Evolutionary conservation across 2,329 filamentous ascomycete genomes (phyloP), one percentile per base, ranked within the genome.

Genomic region (Penicillium sclerotiorum): DNA sequence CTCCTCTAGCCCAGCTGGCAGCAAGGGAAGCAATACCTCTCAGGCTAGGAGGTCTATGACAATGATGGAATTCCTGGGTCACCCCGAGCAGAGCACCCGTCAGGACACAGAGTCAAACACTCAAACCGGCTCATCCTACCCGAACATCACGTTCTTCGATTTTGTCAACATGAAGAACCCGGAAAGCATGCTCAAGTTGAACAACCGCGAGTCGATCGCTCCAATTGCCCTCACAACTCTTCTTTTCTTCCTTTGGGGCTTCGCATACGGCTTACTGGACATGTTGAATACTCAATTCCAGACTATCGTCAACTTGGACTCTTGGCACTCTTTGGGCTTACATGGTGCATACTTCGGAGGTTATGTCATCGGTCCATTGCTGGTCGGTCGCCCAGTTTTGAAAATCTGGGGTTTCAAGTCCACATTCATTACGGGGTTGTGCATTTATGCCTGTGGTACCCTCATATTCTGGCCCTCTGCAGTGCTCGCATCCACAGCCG

Each of bases 191-290:
- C 76, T 84, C 2, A 75, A 83, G 13, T 68, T 84, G 64, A 82
- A 73, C 25, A 81, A 78, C 52, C 71, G 73, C 45, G 80, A 86
- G 56, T 83, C 81, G 0, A 62, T 84, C 8, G 79, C 80, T 30
- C 81, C 82, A 0, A 75, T 82, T 18, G 71, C 78, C 2, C 57
- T 90, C 55, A 90, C 95, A 18, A 89, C 88, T 1, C 80, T 92
- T 6, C 76, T 96, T 0, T 95, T 96, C 72, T 85, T 95, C 56
- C 75, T 96, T 2, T 95, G 90, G 91, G 92, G 92, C 0, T 87
- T 96, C 50, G 91, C 90, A 0, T 96, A 96, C 60, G 92, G 92
- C 0, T 79, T 96, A 2, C 77, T 96, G 5, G 90, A 94, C 62
- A 87, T 86, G 0, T 80, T 96, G 22, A 95, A 95, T 66, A 62